Conservation (phyloP, 345 rosid genomes). For the Raphanus raphanistrum region DNA sequence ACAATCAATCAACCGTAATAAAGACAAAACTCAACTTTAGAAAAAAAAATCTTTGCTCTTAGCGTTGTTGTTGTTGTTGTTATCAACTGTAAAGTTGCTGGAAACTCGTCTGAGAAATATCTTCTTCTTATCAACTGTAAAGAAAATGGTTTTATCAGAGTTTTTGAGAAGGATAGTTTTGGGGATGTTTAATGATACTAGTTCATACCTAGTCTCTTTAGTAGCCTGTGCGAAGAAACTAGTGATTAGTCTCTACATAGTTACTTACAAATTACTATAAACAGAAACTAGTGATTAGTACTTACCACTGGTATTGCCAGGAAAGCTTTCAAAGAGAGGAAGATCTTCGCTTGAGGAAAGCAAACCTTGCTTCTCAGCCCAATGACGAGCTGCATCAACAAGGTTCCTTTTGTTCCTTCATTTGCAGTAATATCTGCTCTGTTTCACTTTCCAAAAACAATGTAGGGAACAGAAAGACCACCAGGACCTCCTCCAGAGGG, state of each 20-base stretch:
- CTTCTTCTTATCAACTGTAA: conserved; percentile 77
- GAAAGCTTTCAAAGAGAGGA: conserved; percentile 89
- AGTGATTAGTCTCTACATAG: neutral
- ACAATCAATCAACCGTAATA: neutral
- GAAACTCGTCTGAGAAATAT: conserved; percentile 73
- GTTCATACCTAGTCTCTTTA: conserved; percentile 82
- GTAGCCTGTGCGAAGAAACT: conserved; percentile 59
- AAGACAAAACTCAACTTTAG: neutral
- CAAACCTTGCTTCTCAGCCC: conserved; percentile 99
- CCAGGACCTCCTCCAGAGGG: conserved; percentile 75
- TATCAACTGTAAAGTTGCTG: no score
- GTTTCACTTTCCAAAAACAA: conserved; percentile 86
- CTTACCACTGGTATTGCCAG: conserved; percentile 58
- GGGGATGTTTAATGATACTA: no score
- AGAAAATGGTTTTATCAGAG: conserved; percentile 68
- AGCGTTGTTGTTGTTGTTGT: neutral
- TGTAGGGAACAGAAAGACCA: conserved; percentile 92
- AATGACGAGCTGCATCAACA: conserved; percentile 94
- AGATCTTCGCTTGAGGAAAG: conserved; percentile 82
- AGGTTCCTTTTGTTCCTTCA: conserved; percentile 90
- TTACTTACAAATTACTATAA: conserved; percentile 15
- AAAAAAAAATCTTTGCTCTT: neutral
- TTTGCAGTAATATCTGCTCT: conserved; percentile 90
- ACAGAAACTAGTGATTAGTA: neutral
- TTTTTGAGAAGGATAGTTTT: no score